Base-by-base conservation (phyloP, 2,329 filamentous ascomycete species). In the Arthroderma sp. region DNA sequence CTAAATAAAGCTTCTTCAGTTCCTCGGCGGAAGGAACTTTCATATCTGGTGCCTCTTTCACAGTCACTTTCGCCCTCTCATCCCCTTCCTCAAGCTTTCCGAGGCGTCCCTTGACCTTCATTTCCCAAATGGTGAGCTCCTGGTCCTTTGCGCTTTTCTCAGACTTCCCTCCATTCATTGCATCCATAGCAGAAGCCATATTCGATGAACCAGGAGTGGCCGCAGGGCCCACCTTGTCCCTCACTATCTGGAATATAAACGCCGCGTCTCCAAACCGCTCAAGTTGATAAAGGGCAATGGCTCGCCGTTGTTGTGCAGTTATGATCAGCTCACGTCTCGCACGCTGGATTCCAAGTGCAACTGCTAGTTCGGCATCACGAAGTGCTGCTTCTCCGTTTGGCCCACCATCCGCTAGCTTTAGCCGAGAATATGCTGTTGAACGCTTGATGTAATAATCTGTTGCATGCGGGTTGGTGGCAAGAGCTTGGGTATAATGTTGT, bases 381-480 rank as follows among this genome's bases (percentile, higher is more conserved):
- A 91, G 74, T 1, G 86, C 83, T 9, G 62, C 60, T 7, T 56
- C 39, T 29, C 46, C 50, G 9, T 65, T 57, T 0, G 64, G 62
- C 3, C 62, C 63, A 40, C 68, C 65, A 48, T 78, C 64, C 22
- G 68, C 57, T 37, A 72, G 66, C 33, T 68, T 70, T 2, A 74
- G 70, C 48, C 83, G 76, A 41, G 85, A 74, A 58, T 87, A 81
- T 34, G 86, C 86, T 36, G 80, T 86, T 4, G 86, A 83, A 15
- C 89, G 85, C 53, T 83, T 79, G 50, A 91, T 77, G 50, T 89
- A 82, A 76, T 91, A 95, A 40, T 75, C 66, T 1, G 86, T 83
- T 2, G 84, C 86, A 34, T 69, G 69, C 0, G 81, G 78, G 8
- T 71, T 71, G 49, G 77, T 66, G 31, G 63, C 54, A 28, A 94